These are phyloP conservation scores for Populus trichocarpa DNA, from an alignment of 441 rosid species.

Conservation along the genomic window DNA sequence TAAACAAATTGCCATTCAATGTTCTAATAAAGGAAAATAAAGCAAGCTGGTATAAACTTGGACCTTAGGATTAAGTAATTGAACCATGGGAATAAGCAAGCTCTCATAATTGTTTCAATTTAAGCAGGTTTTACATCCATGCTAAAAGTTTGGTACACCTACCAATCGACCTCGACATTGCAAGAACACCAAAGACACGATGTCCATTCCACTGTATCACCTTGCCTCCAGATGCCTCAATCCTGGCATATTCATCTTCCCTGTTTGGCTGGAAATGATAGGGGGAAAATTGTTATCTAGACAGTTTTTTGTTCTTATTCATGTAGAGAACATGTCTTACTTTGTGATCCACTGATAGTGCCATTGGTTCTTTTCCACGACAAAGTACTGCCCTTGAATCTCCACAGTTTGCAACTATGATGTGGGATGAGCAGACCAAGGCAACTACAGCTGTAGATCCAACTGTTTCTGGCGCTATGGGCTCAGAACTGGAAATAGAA, in stretches of 20 bases:
- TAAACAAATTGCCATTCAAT: neutral
- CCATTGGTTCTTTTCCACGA: conserved; percentile 74
- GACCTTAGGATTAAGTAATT: neutral
- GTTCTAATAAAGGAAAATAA: neutral
- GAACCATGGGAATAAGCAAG: neutral
- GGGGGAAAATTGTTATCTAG: neutral
- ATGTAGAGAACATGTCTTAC: conserved; percentile 33
- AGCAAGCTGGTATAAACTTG: neutral
- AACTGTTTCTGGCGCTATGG: conserved; percentile 76
- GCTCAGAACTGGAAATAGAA: conserved; percentile 36
- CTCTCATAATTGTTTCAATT: neutral
- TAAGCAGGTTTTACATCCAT: neutral
- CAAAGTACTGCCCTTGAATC: conserved; percentile 56
- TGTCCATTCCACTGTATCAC: conserved; percentile 88
- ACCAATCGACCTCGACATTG: conserved; percentile 94
- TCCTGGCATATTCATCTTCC: conserved; percentile 79
- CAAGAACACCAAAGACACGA: conserved; percentile 85
- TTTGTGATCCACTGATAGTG: conserved; percentile 80
- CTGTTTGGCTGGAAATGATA: conserved; percentile 58
- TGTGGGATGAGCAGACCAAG: conserved; percentile 38
- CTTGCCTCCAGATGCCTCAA: conserved; percentile 82
- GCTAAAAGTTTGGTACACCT: conserved; percentile 14
- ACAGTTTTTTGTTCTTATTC: conserved; percentile 8
- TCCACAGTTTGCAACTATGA: too few relatives aligned
- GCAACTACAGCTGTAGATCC: conserved; percentile 85